Conservation (phyloP, 257 asterid genomes). For the Verbascum thapsus region DNA sequence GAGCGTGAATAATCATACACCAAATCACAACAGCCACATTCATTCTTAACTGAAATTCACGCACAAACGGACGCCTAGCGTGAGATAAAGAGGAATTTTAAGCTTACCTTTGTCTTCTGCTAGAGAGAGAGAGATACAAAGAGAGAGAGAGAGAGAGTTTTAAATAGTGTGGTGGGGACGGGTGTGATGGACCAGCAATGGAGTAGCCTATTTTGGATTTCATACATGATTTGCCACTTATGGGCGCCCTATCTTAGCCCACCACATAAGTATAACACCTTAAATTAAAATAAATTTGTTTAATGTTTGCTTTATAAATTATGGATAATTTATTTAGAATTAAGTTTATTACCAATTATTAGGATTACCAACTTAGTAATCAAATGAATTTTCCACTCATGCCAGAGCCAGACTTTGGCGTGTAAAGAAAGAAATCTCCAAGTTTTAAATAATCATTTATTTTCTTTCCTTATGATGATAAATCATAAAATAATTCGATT, state of each 20-base stretch:
- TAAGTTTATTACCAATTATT: no score
- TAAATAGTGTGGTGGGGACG: neutral
- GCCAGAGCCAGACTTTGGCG: neutral
- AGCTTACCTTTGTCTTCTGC: slow-evolving; percentile 11
- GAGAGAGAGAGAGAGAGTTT: slow-evolving; percentile 16
- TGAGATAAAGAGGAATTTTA: slow-evolving; percentile 14
- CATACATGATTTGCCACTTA: no score
- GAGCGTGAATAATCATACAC: slow-evolving; percentile 38
- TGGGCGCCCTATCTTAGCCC: no score
- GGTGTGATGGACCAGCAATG: slow-evolving; percentile 21
- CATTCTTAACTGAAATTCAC: slow-evolving; percentile 26
- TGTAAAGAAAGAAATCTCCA: slow-evolving; percentile 2
- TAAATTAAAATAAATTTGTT: no score
- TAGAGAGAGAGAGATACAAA: slow-evolving; percentile 4
- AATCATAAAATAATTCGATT: no score
- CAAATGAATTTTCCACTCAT: no score
- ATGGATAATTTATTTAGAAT: no score
- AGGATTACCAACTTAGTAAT: no score
- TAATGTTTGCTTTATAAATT: no score
- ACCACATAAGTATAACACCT: no score
- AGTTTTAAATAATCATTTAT: no score
- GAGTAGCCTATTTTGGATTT: slow-evolving; percentile 5
- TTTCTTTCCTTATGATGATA: no score
- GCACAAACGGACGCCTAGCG: slow-evolving; percentile 10
- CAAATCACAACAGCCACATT: slow-evolving; percentile 47